Percentiles rank a stretch among this genome's conserved stretches.
Evolutionary conservation across 2,329 filamentous ascomycete species (phyloP).

Genomic region (Geosmithia morbida): DNA sequence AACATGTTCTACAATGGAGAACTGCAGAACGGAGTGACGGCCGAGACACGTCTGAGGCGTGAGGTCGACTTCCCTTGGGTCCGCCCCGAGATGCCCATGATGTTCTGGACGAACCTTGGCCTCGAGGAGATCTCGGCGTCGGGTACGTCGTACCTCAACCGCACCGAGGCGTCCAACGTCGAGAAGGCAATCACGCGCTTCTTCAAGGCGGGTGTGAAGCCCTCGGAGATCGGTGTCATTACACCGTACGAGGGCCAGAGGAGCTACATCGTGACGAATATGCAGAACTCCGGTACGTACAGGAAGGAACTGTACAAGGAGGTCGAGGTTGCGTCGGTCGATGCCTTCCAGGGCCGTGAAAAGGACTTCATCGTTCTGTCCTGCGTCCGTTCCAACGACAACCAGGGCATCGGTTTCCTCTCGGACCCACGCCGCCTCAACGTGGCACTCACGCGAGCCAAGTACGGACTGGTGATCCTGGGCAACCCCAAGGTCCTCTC

Average conservation of each 20-base stretch:
- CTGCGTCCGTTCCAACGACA: constrained; percentile 95
- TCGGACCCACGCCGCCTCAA: constrained; percentile 96
- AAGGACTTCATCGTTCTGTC: constrained; percentile 98
- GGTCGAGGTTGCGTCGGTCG: constrained; percentile 93
- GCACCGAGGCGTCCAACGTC: constrained; percentile 91
- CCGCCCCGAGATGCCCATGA: constrained; percentile 88
- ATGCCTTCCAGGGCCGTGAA: constrained; percentile 96
- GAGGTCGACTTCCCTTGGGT: constrained; percentile 99
- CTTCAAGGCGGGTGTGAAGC: constrained; percentile 96
- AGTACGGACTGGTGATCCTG: constrained; percentile 90
- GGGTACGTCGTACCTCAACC: constrained; percentile 94
- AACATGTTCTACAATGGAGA: constrained; percentile 99
- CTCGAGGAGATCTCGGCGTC: constrained; percentile 97
- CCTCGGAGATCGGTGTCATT: constrained; percentile 88
- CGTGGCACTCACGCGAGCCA: constrained; percentile 89
- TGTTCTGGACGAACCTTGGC: constrained; percentile 98
- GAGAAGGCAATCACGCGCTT: constrained; percentile 98
- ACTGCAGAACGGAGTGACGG: constrained; percentile 89
- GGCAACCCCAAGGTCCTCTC: constrained; percentile 95
- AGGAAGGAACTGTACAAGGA: constrained; percentile 99
- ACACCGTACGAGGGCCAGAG: constrained; percentile 97
- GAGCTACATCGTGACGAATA: constrained; percentile 97
- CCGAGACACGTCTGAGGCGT: constrained; percentile 71
- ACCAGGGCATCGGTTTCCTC: constrained; percentile 97
- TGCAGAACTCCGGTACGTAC: constrained; percentile 94